phyloP scores from a whole-genome alignment of 2,329 filamentous ascomycete species.

The Rutstroemia sp. region DNA sequence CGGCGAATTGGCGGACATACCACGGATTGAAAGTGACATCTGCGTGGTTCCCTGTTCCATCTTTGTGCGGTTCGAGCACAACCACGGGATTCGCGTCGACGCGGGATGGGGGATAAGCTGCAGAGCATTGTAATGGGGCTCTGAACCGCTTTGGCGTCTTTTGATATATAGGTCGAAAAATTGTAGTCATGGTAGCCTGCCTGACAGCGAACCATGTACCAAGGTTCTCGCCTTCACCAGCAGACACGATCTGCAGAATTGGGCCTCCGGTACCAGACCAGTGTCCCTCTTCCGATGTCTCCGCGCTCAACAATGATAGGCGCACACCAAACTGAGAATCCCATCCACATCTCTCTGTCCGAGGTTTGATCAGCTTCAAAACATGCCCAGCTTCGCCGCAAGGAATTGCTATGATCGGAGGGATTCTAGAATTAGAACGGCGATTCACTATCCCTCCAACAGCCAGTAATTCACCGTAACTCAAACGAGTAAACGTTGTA shows the following conservation, averaged over 20 bases:
- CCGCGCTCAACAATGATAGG: constrained; percentile 17
- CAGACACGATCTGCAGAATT: constrained; percentile 42
- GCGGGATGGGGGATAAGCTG: constrained; percentile 35
- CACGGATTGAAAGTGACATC: constrained; percentile 61
- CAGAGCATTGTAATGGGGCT: constrained; percentile 4
- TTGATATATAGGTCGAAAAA: constrained; percentile 34
- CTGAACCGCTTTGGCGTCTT: constrained; percentile 7
- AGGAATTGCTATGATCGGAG: constrained; percentile 22
- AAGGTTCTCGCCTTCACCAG: constrained; percentile 31
- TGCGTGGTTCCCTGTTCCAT: constrained; percentile 48
- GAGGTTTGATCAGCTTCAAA: constrained; percentile 24
- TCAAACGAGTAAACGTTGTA: constrained; percentile 6
- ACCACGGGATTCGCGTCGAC: constrained; percentile 50
- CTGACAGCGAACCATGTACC: constrained; percentile 40
- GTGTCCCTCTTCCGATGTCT: constrained; percentile 21
- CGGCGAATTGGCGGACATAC: constrained; percentile 51
- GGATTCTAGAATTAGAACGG: constrained; percentile 12
- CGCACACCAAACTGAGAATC: constrained; percentile 16
- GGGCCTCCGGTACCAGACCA: constrained; percentile 32
- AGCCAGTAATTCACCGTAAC: constrained; percentile 18
- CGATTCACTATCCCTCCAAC: constrained; percentile 17
- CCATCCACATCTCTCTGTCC: constrained; percentile 24
- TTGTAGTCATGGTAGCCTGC: constrained; percentile 32
- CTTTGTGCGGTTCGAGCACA: constrained; percentile 43
- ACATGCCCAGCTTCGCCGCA: constrained; percentile 27